phyloP scores from a whole-genome alignment of 345 rosid species.

The Rhizophora mangle region DNA sequence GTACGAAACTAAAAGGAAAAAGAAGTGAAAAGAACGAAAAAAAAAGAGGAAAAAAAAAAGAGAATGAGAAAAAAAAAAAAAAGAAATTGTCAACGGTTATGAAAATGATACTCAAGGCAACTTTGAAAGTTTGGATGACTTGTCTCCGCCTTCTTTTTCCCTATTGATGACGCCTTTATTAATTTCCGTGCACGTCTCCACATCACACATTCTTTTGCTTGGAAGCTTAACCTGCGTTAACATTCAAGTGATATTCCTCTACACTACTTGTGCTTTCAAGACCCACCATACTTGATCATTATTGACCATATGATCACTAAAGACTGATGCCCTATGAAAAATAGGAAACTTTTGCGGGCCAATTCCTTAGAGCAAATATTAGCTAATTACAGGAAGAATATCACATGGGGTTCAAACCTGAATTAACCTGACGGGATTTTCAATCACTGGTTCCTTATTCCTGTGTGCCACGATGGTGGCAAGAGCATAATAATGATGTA shows the following conservation, averaged over 20 bases:
- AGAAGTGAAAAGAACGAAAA: slow-evolving; percentile 1
- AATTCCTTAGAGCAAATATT: too few relatives aligned
- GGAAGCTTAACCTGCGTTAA: slow-evolving; percentile 13
- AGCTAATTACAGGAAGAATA: too few relatives aligned
- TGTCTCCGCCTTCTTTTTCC: slow-evolving; percentile 14
- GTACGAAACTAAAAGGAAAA: slow-evolving; percentile 22
- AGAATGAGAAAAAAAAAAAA: background rate
- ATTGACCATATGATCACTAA: too few relatives aligned
- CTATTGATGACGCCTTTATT: slow-evolving; percentile 34
- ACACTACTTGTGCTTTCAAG: slow-evolving; percentile 9
- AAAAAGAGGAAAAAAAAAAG: background rate
- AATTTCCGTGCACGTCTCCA: slow-evolving; percentile 45
- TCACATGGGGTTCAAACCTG: too few relatives aligned
- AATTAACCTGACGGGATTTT: too few relatives aligned
- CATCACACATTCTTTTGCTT: slow-evolving; percentile 9
- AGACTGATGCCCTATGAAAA: too few relatives aligned
- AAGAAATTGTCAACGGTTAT: slow-evolving; percentile 52
- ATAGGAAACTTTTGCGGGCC: too few relatives aligned
- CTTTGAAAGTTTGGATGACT: slow-evolving; percentile 34
- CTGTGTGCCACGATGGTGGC: too few relatives aligned
- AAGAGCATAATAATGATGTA: too few relatives aligned
- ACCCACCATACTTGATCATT: slow-evolving; percentile 20
- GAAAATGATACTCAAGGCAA: slow-evolving; percentile 30
- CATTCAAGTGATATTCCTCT: slow-evolving; percentile 5
- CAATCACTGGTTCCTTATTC: too few relatives aligned